phyloP scores from a whole-genome alignment of 2,329 filamentous ascomycete species.

The Botrytis paeoniae region DNA sequence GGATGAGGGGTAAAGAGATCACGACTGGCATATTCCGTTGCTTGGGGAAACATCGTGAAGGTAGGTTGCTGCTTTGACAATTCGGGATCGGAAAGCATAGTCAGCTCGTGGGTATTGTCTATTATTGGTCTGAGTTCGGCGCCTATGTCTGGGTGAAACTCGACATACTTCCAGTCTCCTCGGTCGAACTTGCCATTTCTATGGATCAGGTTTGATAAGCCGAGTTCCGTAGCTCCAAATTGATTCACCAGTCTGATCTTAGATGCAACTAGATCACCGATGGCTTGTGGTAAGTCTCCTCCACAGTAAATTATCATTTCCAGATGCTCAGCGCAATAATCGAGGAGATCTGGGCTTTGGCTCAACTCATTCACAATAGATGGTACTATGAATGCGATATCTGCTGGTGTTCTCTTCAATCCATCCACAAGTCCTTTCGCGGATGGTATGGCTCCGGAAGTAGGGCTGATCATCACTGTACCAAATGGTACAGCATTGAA shows the following conservation, averaged over 20 bases:
- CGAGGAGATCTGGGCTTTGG: background rate
- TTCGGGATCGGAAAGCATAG: background rate
- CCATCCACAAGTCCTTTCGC: conserved; percentile 2
- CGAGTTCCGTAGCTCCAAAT: conserved; percentile 6
- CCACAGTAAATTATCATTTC: conserved; percentile 11
- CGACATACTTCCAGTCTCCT: background rate
- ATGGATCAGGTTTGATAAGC: background rate
- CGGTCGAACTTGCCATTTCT: background rate
- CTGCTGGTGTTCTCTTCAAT: background rate
- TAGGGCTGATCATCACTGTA: conserved; percentile 1
- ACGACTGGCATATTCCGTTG: background rate
- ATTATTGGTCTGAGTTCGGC: conserved; percentile 23
- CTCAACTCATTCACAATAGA: conserved; percentile 9
- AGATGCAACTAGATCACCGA: conserved; percentile 7
- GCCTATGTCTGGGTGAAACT: conserved; percentile 35
- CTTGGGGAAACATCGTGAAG: background rate
- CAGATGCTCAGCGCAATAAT: background rate
- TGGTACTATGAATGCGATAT: conserved; percentile 4
- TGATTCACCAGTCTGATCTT: background rate
- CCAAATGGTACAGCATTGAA: background rate
- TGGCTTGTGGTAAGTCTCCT: conserved; percentile 14
- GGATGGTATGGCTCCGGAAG: conserved; percentile 3
- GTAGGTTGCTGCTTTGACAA: background rate
- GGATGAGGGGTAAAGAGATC: conserved; percentile 35
- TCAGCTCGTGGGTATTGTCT: background rate